Percentiles rank a stretch among this genome's conserved stretches.
Conservation (phyloP, 164 flowering plant genomes). For the Stephania yunnanensis region DNA sequence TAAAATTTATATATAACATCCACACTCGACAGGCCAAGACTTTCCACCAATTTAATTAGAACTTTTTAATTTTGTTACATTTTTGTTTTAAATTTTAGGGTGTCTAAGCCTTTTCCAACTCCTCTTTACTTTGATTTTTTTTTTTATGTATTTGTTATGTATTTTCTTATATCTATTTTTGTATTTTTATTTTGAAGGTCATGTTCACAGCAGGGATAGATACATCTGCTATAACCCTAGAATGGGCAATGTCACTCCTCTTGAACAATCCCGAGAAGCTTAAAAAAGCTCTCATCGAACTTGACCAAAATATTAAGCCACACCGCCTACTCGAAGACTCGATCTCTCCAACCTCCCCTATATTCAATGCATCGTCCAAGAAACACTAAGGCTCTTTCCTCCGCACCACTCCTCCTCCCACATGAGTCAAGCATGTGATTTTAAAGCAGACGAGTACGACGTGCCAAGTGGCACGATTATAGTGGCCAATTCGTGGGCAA, state of each 20-base stretch:
- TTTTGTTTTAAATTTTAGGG: too few species aligned
- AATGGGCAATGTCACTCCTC: slow-evolving; percentile 1
- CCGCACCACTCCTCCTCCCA: neutral
- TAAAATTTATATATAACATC: too few species aligned
- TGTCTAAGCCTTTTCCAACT: too few species aligned
- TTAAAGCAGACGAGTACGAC: neutral
- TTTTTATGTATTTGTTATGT: neutral
- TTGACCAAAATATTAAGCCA: neutral
- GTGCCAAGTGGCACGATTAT: neutral
- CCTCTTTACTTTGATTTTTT: too few species aligned
- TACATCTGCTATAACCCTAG: neutral
- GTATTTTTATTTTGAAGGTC: neutral
- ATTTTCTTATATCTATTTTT: neutral
- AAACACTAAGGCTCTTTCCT: neutral
- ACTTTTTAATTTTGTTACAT: too few species aligned
- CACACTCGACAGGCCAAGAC: too few species aligned
- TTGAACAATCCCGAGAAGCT: neutral
- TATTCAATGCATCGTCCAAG: neutral
- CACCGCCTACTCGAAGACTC: neutral
- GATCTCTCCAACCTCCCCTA: neutral
- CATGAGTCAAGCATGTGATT: neutral
- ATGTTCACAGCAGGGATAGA: neutral
- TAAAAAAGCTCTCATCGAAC: neutral
- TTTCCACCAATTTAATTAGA: too few species aligned
- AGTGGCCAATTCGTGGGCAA: neutral